Conservation (phyloP, 768 basidiomycete species). For the Leccinum imitatum region DNA sequence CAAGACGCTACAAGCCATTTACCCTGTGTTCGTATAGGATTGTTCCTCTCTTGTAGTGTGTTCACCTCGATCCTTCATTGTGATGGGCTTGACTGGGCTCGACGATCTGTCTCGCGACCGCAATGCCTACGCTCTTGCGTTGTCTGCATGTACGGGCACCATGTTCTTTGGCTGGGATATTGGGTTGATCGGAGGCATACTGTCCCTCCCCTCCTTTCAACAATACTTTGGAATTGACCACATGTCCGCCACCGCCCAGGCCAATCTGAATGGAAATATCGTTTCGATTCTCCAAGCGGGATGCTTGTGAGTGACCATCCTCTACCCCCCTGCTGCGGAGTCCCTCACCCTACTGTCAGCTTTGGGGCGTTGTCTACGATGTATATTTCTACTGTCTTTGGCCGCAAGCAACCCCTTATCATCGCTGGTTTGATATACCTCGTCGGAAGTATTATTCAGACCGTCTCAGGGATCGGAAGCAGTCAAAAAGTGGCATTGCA, state of each 20-base stretch:
- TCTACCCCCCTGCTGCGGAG: neutral
- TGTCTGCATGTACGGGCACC: constrained; percentile 48
- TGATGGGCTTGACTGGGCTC: constrained; percentile 28
- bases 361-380: constrained; percentile 46
- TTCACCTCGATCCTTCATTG: neutral
- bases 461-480: constrained; percentile 42
- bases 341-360: constrained; percentile 16
- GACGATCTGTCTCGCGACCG: constrained; percentile 33
- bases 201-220: constrained; percentile 48
- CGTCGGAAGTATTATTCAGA: constrained; percentile 47
- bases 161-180: constrained; percentile 52
- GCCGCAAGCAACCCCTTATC: constrained; percentile 46
- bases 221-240: constrained; percentile 47
- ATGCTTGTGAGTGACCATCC: constrained; percentile 40
- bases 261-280: constrained; percentile 48
- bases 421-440: constrained; percentile 46
- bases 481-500: constrained; percentile 34
- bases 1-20: too few species aligned
- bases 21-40: too few species aligned
- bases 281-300: constrained; percentile 52
- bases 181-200: constrained; percentile 50
- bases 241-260: constrained; percentile 35
- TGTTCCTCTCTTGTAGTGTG: neutral
- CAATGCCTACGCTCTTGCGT: constrained; percentile 46
- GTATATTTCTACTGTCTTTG: constrained; percentile 42